Evolutionary conservation across 192 early-diverging fungal genomes (phyloP).

Genomic region (Powellomyces hirtus): DNA sequence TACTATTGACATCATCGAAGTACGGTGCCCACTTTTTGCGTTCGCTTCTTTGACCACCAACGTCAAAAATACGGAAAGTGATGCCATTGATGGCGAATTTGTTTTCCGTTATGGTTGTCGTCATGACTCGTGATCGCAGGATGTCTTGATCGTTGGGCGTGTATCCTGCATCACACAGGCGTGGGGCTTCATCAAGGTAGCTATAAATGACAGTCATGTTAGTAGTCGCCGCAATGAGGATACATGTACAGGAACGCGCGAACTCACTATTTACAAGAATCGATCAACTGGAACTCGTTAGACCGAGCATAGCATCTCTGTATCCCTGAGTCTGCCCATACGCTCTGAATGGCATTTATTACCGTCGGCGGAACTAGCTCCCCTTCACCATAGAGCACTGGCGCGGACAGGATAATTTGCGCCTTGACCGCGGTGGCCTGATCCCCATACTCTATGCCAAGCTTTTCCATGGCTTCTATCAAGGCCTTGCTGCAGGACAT

Average conservation of each 20-base stretch:
- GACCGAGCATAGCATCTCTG: conserved; percentile 78
- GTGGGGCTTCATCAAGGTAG: conserved; percentile 88
- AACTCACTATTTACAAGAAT: conserved; percentile 71
- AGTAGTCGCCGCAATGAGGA: too few relatives aligned
- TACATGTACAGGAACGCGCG: background rate
- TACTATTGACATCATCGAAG: conserved; percentile 94
- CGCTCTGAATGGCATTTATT: conserved; percentile 70
- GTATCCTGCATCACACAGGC: conserved; percentile 78
- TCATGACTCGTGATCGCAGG: conserved; percentile 92
- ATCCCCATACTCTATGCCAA: conserved; percentile 71
- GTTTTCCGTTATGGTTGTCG: conserved; percentile 94
- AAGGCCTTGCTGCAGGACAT: conserved; percentile 64
- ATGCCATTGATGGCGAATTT: conserved; percentile 87
- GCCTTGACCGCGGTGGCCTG: conserved; percentile 77
- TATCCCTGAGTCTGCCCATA: conserved; percentile 86
- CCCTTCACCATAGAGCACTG: conserved; percentile 31
- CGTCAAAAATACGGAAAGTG: conserved; percentile 95
- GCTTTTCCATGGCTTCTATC: conserved; percentile 87
- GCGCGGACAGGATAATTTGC: conserved; percentile 54
- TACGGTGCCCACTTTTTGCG: conserved; percentile 99
- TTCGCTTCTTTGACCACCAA: conserved; percentile 96
- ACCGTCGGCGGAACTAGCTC: conserved; percentile 69
- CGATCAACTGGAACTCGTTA: conserved; percentile 93
- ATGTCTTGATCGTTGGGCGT: conserved; percentile 94
- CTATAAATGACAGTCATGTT: too few relatives aligned